These are phyloP conservation scores for Candida pseudoglaebosa DNA, from an alignment of 805 yeast genomes.

Conservation along the genomic window DNA sequence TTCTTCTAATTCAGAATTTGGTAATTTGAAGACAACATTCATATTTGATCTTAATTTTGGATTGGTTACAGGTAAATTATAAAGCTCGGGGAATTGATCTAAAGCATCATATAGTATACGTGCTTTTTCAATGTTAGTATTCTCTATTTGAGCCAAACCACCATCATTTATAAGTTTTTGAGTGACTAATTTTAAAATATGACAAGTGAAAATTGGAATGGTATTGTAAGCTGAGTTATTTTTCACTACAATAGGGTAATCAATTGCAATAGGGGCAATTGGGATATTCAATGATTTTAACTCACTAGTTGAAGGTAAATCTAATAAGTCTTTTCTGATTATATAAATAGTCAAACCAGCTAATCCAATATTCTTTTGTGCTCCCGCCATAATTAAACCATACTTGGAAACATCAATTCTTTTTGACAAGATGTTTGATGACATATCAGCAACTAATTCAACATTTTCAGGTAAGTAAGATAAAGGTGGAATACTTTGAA, in stretches of 20 bases:
- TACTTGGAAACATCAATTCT: slow-evolving; percentile 76
- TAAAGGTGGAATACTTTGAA: slow-evolving; percentile 48
- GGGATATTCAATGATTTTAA: slow-evolving; percentile 63
- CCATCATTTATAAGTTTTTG: slow-evolving; percentile 60
- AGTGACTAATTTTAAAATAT: slow-evolving; percentile 77
- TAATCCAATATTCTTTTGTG: slow-evolving; percentile 95
- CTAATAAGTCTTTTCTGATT: slow-evolving; percentile 74
- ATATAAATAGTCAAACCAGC: slow-evolving; percentile 94
- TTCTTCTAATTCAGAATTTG: slow-evolving; percentile 59
- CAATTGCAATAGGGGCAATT: slow-evolving; percentile 82
- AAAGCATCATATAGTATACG: slow-evolving; percentile 57
- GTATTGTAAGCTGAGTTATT: slow-evolving; percentile 96
- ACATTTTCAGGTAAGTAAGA: slow-evolving; percentile 58
- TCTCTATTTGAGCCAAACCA: slow-evolving; percentile 64
- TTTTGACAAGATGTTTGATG: slow-evolving; percentile 85
- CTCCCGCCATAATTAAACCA: slow-evolving; percentile 95
- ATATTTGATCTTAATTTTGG: slow-evolving; percentile 66
- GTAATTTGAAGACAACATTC: slow-evolving; percentile 88
- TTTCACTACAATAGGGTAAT: slow-evolving; percentile 78
- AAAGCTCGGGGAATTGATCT: slow-evolving; percentile 63
- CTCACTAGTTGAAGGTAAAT: slow-evolving; percentile 60
- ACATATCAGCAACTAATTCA: slow-evolving; percentile 90
- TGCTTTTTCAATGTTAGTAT: slow-evolving; percentile 60
- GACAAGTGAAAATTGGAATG: slow-evolving; percentile 88
- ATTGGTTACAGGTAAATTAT: slow-evolving; percentile 60